Conservation (phyloP, 495 filamentous ascomycete genomes). For the Aspergillus sclerotiicarbonarius region DNA sequence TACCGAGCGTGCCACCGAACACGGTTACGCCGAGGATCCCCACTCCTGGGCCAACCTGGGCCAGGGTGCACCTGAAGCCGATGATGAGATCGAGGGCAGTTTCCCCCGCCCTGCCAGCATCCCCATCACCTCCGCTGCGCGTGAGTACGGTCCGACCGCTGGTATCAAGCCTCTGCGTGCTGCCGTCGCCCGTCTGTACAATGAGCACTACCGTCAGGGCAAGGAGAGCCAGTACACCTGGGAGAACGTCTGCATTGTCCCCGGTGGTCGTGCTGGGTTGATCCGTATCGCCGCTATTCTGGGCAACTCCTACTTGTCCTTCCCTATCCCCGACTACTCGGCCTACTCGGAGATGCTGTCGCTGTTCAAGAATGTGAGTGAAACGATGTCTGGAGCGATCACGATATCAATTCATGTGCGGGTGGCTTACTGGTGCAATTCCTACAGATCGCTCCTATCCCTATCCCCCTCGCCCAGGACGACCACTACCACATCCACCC, state of each 20-base stretch:
- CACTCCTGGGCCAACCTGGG: constrained; percentile 88
- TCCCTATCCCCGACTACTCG: constrained; percentile 76
- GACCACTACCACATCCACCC: constrained; percentile 91
- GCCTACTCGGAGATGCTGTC: constrained; percentile 97
- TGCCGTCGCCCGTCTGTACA: constrained; percentile 91
- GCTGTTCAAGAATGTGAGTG: constrained; percentile 77
- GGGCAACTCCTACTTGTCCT: constrained; percentile 86
- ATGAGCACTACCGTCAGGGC: constrained; percentile 83
- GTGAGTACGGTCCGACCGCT: constrained; percentile 92
- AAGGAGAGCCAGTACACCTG: constrained; percentile 92
- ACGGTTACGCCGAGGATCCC: constrained; percentile 80
- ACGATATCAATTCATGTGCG: not conserved
- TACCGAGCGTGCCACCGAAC: constrained; percentile 74
- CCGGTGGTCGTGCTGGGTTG: constrained; percentile 86
- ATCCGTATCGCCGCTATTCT: constrained; percentile 93
- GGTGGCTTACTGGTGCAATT: not conserved
- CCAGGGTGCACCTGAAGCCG: constrained; percentile 92
- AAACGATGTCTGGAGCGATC: not conserved
- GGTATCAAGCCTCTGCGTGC: constrained; percentile 88
- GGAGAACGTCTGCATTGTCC: constrained; percentile 98
- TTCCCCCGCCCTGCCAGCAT: constrained; percentile 83
- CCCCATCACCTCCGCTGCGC: constrained; percentile 68
- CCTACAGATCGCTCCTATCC: constrained; percentile 78
- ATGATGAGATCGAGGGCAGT: constrained; percentile 86
- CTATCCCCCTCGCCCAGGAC: constrained; percentile 75